These are phyloP conservation scores for Zygoascus bituminiphila DNA, from an alignment of 805 yeast species.

Conservation along the genomic window DNA sequence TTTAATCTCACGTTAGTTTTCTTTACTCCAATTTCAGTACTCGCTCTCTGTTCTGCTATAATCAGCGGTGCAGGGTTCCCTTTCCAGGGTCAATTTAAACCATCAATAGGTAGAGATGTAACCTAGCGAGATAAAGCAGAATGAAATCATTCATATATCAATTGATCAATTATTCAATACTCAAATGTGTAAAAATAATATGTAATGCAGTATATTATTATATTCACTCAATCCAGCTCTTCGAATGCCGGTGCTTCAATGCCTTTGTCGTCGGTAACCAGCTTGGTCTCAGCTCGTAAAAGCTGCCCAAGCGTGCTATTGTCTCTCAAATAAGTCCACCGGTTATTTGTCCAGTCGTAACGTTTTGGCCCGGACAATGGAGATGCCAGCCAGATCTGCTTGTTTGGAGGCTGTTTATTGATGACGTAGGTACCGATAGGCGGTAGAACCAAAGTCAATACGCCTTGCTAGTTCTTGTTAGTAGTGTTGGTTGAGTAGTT, in stretches of 20 bases:
- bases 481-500: background rate
- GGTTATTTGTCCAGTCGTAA: conserved; percentile 62
- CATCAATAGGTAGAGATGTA: too few species aligned
- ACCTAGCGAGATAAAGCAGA: too few species aligned
- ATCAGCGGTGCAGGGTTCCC: too few species aligned
- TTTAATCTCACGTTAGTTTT: too few species aligned
- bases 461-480: conserved; percentile 53
- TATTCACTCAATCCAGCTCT: background rate
- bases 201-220: too few species aligned
- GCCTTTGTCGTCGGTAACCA: conserved; percentile 24
- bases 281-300: conserved; percentile 42
- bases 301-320: conserved; percentile 40
- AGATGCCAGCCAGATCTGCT: conserved; percentile 92
- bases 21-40: too few species aligned
- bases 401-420: conserved; percentile 95
- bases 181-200: too few species aligned
- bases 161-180: too few species aligned
- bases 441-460: conserved; percentile 63
- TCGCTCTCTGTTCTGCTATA: too few species aligned
- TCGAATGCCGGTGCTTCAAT: conserved; percentile 7
- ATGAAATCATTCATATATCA: too few species aligned
- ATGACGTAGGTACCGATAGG: conserved; percentile 79
- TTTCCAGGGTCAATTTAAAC: too few species aligned
- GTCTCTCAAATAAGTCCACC: conserved; percentile 79
- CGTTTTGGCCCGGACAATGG: conserved; percentile 90